Base-by-base conservation (phyloP, 2,329 filamentous ascomycete species). In the Emydomyces testavorans region DNA sequence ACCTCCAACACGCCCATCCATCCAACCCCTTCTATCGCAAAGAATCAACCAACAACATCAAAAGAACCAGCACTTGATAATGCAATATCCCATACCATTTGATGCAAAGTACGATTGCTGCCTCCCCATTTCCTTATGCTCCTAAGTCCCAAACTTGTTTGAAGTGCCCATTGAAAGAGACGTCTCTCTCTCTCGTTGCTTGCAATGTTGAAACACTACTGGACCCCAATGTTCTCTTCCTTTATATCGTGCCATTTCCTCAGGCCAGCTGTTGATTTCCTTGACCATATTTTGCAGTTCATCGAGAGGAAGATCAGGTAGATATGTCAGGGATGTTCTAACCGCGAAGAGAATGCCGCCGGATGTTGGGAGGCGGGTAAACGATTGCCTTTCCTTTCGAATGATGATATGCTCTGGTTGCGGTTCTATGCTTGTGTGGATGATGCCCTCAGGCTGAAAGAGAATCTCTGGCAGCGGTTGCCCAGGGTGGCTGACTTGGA, bases 331-430 rank as follows among this genome's bases (percentile, higher is more conserved):
- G 6, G 65, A 66, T 0, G 73, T 75, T 51, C 70, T 69, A 6
- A 74, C 72, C 0, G 70, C 70, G 52, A 76, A 74, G 3, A 76
- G 60, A 1, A 76, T 65, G 0, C 71, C 66, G 0, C 62, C 63
- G 0, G 65, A 68, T 1, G 62, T 62, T 1, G 68, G 68, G 6
- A 77, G 55, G 1, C 68, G 60, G 4, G 64, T 66, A 52, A 76
- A 76, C 0, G 69, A 73, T 52, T 76, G 73, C 13, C 69, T 60
- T 54, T 76, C 73, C 16, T 68, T 65, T 3, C 73, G 67, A 34
- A 76, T 62, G 42, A 72, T 59, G 16, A 76, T 65, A 23, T 72
- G 62, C 0, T 65, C 62, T 1, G 65, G 50, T 7, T 56, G 55
- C 6, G 62, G 60, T 52, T 68, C 54, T 50, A 65, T 51, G 52